Evolutionary conservation across 2,329 filamentous ascomycete species (phyloP).

Genomic region (Diaporthe vaccinii): DNA sequence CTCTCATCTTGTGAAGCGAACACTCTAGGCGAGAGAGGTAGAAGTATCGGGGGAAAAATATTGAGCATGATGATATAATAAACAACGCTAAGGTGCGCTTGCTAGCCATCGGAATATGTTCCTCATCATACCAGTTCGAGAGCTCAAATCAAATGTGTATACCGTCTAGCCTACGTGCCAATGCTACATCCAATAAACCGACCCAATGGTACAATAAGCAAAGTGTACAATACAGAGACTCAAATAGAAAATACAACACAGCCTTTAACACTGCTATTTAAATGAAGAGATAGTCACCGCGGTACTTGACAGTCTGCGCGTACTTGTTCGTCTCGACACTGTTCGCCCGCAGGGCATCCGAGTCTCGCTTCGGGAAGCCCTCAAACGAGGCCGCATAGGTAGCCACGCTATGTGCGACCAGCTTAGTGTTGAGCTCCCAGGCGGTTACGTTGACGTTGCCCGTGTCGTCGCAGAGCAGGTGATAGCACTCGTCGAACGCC

Average conservation of each 20-base stretch:
- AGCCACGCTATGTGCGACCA: constrained; percentile 43
- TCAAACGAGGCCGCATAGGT: constrained; percentile 42
- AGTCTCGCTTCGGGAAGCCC: constrained; percentile 41
- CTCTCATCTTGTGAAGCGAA: neutral
- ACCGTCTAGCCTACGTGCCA: constrained; percentile 1
- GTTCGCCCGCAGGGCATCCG: constrained; percentile 9
- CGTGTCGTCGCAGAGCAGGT: constrained; percentile 72
- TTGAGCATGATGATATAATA: neutral
- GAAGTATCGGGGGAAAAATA: no score
- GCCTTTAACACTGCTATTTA: neutral
- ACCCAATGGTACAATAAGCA: neutral
- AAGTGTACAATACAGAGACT: neutral
- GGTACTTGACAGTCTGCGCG: constrained; percentile 40
- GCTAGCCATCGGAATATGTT: no score
- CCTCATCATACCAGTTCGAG: no score
- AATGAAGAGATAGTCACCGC: constrained; percentile 38
- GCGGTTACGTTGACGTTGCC: constrained; percentile 70
- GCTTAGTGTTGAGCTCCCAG: constrained; percentile 71
- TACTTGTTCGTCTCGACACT: constrained; percentile 18
- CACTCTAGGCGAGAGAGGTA: neutral
- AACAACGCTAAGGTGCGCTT: neutral
- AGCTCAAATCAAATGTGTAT: neutral
- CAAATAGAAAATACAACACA: neutral
- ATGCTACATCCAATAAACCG: neutral
- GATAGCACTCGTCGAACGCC: constrained; percentile 72